A percentile compares a stretch with the other conserved stretches of the same genome.
Evolutionary conservation across 2,329 filamentous ascomycete genomes (phyloP).

Genomic region (Hysterium pulicare): DNA sequence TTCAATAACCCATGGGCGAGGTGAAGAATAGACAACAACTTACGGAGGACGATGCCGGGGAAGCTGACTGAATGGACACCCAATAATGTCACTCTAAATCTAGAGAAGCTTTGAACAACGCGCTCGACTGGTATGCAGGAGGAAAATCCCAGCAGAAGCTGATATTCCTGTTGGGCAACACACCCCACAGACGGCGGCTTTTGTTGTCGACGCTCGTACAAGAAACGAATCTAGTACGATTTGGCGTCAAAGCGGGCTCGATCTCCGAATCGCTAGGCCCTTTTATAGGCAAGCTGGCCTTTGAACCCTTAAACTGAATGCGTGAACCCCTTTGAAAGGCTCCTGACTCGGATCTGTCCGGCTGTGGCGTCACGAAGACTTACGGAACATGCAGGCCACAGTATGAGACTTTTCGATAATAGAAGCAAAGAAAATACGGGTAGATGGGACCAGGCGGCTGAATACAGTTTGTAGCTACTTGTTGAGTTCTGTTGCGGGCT

Average conservation of each 20-base stretch:
- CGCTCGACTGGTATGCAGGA: not conserved
- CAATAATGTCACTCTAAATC: too few relatives aligned
- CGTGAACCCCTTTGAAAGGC: not conserved
- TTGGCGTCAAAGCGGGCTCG: not conserved
- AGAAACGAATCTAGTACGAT: constrained; percentile 3
- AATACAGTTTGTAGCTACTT: constrained; percentile 10
- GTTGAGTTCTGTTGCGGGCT: constrained; percentile 1
- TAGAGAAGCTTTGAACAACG: too few relatives aligned
- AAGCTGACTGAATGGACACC: too few relatives aligned
- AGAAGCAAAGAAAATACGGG: not conserved
- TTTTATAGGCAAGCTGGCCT: not conserved
- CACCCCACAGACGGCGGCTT: constrained; percentile 4
- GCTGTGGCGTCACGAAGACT: not conserved
- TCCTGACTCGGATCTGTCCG: not conserved
- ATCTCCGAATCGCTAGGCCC: constrained; percentile 1
- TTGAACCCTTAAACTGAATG: not conserved
- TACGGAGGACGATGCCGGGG: too few relatives aligned
- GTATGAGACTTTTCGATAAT: not conserved
- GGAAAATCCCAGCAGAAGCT: not conserved
- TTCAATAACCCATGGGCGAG: too few relatives aligned
- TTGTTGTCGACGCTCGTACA: too few relatives aligned
- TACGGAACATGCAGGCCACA: not conserved
- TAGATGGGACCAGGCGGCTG: not conserved
- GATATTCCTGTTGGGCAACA: not conserved
- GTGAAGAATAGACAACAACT: too few relatives aligned